Evolutionary conservation across 306 rosid genomes (phyloP).

Genomic region (Nissolia schottii): DNA sequence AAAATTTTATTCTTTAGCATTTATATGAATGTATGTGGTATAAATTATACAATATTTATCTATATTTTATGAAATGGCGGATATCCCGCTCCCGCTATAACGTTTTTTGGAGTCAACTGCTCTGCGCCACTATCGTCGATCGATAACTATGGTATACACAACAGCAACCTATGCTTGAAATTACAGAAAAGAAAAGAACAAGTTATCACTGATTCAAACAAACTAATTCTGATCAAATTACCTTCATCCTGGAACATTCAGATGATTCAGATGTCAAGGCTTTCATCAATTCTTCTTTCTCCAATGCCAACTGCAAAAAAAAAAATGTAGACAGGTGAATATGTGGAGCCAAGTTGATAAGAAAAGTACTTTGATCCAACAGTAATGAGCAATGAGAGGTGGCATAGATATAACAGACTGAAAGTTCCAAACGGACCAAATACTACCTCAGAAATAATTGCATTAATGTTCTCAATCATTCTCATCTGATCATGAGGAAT

Average conservation of each 20-base stretch:
- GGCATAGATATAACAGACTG: not conserved
- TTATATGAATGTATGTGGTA: too few relatives aligned
- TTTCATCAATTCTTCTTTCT: constrained; percentile 81
- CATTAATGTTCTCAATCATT: constrained; percentile 72
- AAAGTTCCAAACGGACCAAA: constrained; percentile 5
- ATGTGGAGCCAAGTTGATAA: not conserved
- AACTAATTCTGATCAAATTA: constrained; percentile 23
- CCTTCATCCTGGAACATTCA: constrained; percentile 76
- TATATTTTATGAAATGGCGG: too few relatives aligned
- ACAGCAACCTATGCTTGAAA: not conserved
- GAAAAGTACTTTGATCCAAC: constrained; percentile 1
- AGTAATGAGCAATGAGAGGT: not conserved
- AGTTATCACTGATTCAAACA: not conserved
- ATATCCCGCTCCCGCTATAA: too few relatives aligned
- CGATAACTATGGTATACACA: too few relatives aligned
- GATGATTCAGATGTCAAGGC: constrained; percentile 78
- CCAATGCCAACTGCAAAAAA: constrained; percentile 67
- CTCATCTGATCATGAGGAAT: constrained; percentile 79
- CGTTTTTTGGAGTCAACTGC: too few relatives aligned
- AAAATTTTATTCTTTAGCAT: too few relatives aligned
- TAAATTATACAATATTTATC: too few relatives aligned
- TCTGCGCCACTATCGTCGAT: too few relatives aligned
- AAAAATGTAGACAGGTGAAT: constrained; percentile 20
- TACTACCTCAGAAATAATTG: constrained; percentile 81
- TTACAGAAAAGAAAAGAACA: not conserved